Evolutionary conservation across 2,329 filamentous ascomycete genomes (phyloP), one percentile per base, ranked within the genome.

Genomic region (Arthrobotrys megalospora): DNA sequence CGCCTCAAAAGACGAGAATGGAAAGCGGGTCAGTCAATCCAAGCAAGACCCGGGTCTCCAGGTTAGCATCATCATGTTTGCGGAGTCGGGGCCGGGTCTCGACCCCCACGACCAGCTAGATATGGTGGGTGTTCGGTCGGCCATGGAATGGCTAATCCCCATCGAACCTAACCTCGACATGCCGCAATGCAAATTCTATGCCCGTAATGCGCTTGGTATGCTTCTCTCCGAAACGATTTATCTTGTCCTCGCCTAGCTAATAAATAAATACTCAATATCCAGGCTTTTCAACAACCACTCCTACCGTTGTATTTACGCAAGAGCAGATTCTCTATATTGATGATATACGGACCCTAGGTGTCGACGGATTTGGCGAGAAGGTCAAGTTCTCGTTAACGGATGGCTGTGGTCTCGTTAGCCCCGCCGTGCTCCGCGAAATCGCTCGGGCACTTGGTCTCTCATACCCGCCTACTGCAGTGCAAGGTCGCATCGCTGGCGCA

Each of bases 401-500:
- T 68, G 90, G 92, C 0, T 91, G 92, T 52, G 89, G 87, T 0
- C 84, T 85, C 1, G 91, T 94, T 80, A 94, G 92, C 0, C 85
- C 86, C 3, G 87, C 85, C 0, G 87, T 92, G 1, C 90, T 89
- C 0, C 82, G 84, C 0, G 85, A 85, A 48, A 86, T 93, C 4
- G 86, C 87, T 28, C 82, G 86, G 0, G 78, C 79, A 0, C 85
- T 92, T 7, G 87, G 87, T 0, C 83, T 91, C 0, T 80, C 82
- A 0, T 86, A 88, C n/a, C 82, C 88, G 0, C 91, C 91, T 0
- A 88, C 88, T 38, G 90, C 87, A 0, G 90, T 91, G 53, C 92
- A 95, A 83, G 92, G 86, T 0, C 88, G 93, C 0, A 88, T 94
- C 41, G 91, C 89, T 8, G 89, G 91, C 16, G 91, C 91, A 0